Conservation (phyloP, 179 eudicot genomes). For the Amaranthus tricolor region DNA sequence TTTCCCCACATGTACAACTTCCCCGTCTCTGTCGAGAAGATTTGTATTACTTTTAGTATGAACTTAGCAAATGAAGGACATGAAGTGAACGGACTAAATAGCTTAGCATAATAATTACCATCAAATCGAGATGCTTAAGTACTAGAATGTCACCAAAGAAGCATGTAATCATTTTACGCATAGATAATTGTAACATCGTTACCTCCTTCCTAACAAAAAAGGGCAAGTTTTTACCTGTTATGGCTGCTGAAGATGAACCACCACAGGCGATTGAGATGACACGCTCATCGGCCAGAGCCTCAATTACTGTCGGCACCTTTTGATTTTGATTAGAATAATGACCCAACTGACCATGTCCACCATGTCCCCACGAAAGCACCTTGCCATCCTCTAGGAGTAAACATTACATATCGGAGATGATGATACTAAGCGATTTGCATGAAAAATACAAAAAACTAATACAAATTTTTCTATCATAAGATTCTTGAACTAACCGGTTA, state of each 20-base stretch:
- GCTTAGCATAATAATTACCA: too few relatives aligned
- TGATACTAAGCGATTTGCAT: neutral
- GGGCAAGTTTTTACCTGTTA: constrained; percentile 52
- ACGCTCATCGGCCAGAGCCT: constrained; percentile 64
- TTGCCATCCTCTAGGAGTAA: constrained; percentile 61
- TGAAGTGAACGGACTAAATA: too few relatives aligned
- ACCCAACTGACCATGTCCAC: constrained; percentile 94
- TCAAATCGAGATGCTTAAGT: too few relatives aligned
- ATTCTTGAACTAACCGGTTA: constrained; percentile 57
- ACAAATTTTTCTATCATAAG: neutral
- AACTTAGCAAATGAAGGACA: neutral
- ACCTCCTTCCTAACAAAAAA: neutral
- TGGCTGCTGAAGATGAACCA: constrained; percentile 88
- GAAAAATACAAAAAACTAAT: neutral
- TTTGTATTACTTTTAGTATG: neutral
- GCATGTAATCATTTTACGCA: neutral
- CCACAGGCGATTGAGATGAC: constrained; percentile 77
- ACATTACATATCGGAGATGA: constrained; percentile 1
- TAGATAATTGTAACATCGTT: neutral
- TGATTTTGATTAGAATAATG: constrained; percentile 67
- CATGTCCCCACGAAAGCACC: constrained; percentile 95
- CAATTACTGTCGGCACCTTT: constrained; percentile 60
- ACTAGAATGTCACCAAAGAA: neutral
- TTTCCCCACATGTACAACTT: constrained; percentile 95
- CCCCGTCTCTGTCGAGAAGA: constrained; percentile 58